Conservation (phyloP, 2,329 filamentous ascomycete genomes). For the Ophiostoma piceae region DNA sequence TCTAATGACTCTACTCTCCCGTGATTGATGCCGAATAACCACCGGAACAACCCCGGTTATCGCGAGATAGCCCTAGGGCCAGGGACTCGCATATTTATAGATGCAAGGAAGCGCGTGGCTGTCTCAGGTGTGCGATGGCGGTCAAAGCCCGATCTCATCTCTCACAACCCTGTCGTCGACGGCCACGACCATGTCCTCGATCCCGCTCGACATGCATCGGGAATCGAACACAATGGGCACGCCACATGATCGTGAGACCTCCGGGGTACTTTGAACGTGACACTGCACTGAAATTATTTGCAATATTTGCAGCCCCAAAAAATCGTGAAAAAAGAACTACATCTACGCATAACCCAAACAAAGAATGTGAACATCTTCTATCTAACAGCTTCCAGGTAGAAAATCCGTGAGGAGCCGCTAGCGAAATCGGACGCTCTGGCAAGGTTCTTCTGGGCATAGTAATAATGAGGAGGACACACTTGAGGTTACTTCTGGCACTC, state of each 20-base stretch:
- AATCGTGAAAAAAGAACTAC: background rate
- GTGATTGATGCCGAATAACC: background rate
- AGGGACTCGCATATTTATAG: background rate
- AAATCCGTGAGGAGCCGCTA: slow-evolving; percentile 70
- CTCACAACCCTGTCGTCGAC: background rate
- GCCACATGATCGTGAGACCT: background rate
- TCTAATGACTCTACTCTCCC: background rate
- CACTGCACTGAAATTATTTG: background rate
- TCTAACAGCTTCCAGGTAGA: slow-evolving; percentile 30
- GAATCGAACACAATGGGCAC: background rate
- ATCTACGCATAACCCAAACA: background rate
- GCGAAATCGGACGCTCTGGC: slow-evolving; percentile 83
- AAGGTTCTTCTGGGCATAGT: slow-evolving; percentile 72
- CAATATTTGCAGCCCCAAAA: background rate
- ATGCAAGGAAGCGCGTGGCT: background rate
- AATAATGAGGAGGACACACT: slow-evolving; percentile 85
- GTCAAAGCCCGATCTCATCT: background rate
- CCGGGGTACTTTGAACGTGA: background rate
- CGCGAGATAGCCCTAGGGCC: slow-evolving; percentile 5
- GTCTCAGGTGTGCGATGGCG: background rate
- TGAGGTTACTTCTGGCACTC: slow-evolving; percentile 42
- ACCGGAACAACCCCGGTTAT: background rate
- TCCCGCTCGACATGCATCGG: background rate
- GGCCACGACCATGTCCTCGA: background rate
- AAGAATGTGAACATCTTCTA: slow-evolving; percentile 29